A percentile compares a stretch with the other conserved stretches of the same genome.
These are phyloP conservation scores for Austroboletus olivaceoglutinosus DNA, from an alignment of 1,284 basidiomycete genomes.

Conservation along the genomic window DNA sequence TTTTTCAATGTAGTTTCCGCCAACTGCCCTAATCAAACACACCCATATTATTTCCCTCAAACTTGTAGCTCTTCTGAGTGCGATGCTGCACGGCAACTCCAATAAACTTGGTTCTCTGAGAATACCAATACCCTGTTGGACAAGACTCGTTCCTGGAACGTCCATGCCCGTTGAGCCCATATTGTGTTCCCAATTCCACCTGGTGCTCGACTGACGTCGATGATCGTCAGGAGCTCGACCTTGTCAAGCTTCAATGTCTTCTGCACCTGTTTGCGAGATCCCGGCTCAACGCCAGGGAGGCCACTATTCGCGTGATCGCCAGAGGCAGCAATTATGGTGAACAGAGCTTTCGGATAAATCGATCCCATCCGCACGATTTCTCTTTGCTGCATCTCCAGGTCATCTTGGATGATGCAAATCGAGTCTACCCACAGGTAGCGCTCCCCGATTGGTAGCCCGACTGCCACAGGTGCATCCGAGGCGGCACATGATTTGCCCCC, in stretches of 20 bases:
- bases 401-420: conserved; percentile 23
- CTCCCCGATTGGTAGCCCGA: too few relatives aligned
- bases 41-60: too few relatives aligned
- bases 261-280: conserved; percentile 9
- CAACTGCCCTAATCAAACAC: too few relatives aligned
- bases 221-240: conserved; percentile 10
- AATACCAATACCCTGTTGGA: conserved; percentile 20
- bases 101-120: conserved; percentile 20
- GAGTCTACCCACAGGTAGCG: conserved; percentile 27
- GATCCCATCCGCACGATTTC: conserved; percentile 22
- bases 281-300: conserved; percentile 8
- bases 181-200: conserved; percentile 4
- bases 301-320: conserved; percentile 17
- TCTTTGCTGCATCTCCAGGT: conserved; percentile 13
- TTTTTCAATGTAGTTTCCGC: too few relatives aligned
- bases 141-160: conserved; percentile 22
- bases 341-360: conserved; percentile 18
- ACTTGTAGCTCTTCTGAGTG: too few relatives aligned
- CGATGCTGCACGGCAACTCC: conserved; percentile 13
- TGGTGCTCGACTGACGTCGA: conserved; percentile 3
- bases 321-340: conserved; percentile 22
- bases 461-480: too few relatives aligned
- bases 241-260: conserved; percentile 7
- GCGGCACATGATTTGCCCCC: too few relatives aligned
- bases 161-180: conserved; percentile 22